Evolutionary conservation across 164 flowering plant species (phyloP).

Genomic region (Hamamelis virginiana): DNA sequence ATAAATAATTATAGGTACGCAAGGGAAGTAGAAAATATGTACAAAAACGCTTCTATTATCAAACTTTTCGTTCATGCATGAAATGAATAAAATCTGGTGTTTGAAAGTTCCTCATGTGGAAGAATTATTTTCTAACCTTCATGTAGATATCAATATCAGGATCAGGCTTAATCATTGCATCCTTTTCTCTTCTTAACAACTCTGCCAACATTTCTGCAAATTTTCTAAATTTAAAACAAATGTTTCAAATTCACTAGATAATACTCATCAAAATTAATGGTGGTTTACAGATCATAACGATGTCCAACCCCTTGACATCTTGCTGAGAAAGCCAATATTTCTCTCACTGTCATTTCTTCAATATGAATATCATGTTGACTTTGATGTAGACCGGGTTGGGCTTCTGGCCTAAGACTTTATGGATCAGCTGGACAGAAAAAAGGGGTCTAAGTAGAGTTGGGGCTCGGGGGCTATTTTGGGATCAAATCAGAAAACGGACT

Average conservation of each 20-base stretch:
- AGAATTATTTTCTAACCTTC: slow-evolving; percentile 46
- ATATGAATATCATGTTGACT: slow-evolving; percentile 36
- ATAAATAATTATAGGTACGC: no score
- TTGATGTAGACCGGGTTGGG: no score
- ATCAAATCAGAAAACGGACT: no score
- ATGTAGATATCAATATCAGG: slow-evolving; percentile 68
- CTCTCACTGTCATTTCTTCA: slow-evolving; percentile 28
- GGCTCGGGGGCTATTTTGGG: no score
- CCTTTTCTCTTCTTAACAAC: slow-evolving; percentile 67
- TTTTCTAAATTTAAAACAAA: slow-evolving; percentile 4
- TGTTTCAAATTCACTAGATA: background rate
- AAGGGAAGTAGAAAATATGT: no score
- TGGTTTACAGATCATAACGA: slow-evolving; percentile 21
- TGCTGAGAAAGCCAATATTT: slow-evolving; percentile 29
- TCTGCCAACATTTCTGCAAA: slow-evolving; percentile 64
- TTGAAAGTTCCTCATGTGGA: background rate
- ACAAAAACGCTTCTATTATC: no score
- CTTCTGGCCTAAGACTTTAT: no score
- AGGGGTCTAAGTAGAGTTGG: no score
- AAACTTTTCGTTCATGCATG: no score
- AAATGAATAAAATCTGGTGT: no score
- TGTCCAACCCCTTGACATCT: slow-evolving; percentile 28
- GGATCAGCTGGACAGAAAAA: no score
- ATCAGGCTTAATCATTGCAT: slow-evolving; percentile 64
- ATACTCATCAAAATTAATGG: background rate